A percentile compares a stretch with the other conserved stretches of the same genome.
phyloP scores from a whole-genome alignment of 257 asterid species.

The Leonotis leonurus region DNA sequence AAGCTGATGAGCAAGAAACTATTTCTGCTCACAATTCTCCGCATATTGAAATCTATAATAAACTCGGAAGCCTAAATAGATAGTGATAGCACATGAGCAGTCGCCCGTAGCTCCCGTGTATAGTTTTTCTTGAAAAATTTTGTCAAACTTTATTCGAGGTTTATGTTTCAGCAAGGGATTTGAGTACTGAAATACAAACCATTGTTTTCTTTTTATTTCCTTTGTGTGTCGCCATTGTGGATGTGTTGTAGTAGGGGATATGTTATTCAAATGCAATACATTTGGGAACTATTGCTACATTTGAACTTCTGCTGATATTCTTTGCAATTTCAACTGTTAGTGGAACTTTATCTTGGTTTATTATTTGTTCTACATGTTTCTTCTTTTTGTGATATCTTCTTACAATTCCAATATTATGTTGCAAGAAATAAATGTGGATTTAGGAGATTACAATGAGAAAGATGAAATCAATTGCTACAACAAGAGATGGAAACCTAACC shows the following conservation, averaged over 20 bases:
- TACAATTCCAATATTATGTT: neutral
- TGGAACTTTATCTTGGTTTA: neutral
- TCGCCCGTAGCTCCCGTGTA: neutral
- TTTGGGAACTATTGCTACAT: neutral
- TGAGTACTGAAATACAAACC: neutral
- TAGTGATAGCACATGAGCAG: neutral
- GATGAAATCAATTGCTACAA: neutral
- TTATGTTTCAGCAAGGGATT: neutral
- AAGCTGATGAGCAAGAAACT: neutral
- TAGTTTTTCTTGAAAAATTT: neutral
- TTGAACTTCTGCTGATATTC: constrained; percentile 5
- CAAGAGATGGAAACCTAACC: too few relatives aligned
- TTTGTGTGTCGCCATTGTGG: neutral
- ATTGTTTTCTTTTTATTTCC: neutral
- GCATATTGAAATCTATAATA: neutral
- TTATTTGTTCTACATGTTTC: neutral
- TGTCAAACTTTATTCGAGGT: neutral
- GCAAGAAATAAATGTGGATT: neutral
- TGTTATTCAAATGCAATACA: neutral
- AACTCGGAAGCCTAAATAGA: neutral
- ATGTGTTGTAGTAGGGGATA: neutral
- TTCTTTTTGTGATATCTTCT: neutral
- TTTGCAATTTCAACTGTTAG: constrained; percentile 1
- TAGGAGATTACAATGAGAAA: neutral
- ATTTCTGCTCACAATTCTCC: neutral